Percentiles rank a stretch among this genome's conserved stretches.
Conservation (phyloP, 2,329 filamentous ascomycete species). For the Ramichloridium luteum region DNA sequence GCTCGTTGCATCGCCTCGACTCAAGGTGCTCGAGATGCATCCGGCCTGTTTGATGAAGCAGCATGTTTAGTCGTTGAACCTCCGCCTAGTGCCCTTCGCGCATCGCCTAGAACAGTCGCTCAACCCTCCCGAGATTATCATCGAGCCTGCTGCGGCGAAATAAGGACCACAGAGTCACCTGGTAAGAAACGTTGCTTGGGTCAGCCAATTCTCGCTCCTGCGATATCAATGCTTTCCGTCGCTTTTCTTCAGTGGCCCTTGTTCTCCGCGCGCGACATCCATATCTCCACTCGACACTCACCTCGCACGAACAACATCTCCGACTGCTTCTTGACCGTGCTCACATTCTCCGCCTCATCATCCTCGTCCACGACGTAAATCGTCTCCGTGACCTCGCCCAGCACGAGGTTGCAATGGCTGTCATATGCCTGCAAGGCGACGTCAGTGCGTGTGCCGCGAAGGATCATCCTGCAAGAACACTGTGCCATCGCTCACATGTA, state of each 20-base stretch:
- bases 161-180: conserved; percentile 41
- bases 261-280: background rate
- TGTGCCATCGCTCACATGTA: conserved; percentile 75
- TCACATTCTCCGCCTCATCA: conserved; percentile 62
- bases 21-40: too few species aligned
- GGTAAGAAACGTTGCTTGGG: background rate
- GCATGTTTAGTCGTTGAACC: too few species aligned
- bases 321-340: conserved; percentile 89
- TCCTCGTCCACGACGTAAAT: conserved; percentile 81
- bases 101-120: background rate
- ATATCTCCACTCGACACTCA: conserved; percentile 41
- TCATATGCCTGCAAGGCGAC: conserved; percentile 97
- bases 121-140: conserved; percentile 1
- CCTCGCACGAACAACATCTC: conserved; percentile 98
- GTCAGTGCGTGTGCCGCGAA: too few species aligned
- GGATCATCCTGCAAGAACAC: too few species aligned
- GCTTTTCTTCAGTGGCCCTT: too few species aligned
- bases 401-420: conserved; percentile 91
- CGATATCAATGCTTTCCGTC: conserved; percentile 6
- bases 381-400: conserved; percentile 94
- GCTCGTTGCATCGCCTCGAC: too few species aligned
- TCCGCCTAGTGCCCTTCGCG: too few species aligned
- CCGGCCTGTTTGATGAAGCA: too few species aligned
- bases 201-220: conserved; percentile 6
- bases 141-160: conserved; percentile 27